Evolutionary conservation across 768 basidiomycete species (phyloP).

Genomic region (Naganishia antarctica): DNA sequence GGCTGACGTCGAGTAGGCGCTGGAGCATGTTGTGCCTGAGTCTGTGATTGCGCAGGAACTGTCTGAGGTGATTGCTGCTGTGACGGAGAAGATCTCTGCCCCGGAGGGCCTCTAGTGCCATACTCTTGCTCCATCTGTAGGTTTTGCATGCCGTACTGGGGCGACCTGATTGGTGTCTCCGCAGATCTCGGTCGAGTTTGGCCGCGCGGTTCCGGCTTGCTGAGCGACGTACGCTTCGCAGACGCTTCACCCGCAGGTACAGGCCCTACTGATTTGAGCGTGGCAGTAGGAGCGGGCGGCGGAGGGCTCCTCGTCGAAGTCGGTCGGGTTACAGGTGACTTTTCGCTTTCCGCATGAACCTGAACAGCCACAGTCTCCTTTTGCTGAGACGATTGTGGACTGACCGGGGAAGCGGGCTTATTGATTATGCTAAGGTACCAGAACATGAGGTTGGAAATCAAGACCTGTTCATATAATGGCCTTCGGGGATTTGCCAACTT

Average conservation of each 20-base stretch:
- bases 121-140: conserved; percentile 82
- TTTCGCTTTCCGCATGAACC: conserved; percentile 34
- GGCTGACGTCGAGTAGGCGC: conserved; percentile 8
- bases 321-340: conserved; percentile 29
- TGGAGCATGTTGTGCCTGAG: neutral
- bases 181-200: conserved; percentile 71
- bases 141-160: conserved; percentile 91
- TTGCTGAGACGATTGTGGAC: conserved; percentile 46
- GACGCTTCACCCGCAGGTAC: neutral
- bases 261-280: conserved; percentile 18
- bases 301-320: conserved; percentile 19
- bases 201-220: conserved; percentile 50
- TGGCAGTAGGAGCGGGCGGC: conserved; percentile 11
- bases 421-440: conserved; percentile 99
- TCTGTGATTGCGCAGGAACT: neutral
- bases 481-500: conserved; percentile 95
- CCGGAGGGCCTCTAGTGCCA: neutral
- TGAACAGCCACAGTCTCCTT: conserved; percentile 48
- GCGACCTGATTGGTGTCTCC: conserved; percentile 80
- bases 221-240: conserved; percentile 52
- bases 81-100: conserved; percentile 1
- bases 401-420: conserved; percentile 62
- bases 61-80: conserved; percentile 28
- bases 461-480: conserved; percentile 89
- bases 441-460: conserved; percentile 60